Evolutionary conservation across 179 eudicot species (phyloP).

Genomic region (Camellia oleifera): DNA sequence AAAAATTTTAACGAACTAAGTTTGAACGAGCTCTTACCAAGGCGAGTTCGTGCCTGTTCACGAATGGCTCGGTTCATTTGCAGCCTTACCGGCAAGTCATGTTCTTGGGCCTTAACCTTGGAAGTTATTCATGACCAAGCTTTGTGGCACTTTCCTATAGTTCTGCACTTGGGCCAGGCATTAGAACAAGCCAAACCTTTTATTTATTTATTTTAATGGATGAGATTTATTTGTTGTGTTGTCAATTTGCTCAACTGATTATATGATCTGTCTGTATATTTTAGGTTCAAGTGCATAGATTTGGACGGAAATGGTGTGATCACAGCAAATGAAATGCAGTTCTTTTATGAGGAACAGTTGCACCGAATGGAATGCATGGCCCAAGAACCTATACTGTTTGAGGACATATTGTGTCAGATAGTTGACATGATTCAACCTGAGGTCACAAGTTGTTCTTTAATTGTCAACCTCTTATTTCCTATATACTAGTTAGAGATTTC

Average conservation of each 20-base stretch:
- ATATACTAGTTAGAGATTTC: background rate
- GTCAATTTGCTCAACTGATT: background rate
- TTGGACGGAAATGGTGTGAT: slow-evolving; percentile 87
- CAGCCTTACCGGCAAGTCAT: no score
- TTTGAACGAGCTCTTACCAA: no score
- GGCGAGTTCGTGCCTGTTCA: no score
- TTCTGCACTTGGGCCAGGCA: no score
- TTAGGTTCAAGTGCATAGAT: slow-evolving; percentile 96
- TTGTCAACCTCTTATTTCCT: background rate
- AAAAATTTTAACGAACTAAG: no score
- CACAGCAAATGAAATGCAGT: slow-evolving; percentile 86
- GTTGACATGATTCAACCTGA: slow-evolving; percentile 91
- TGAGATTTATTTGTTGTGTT: background rate
- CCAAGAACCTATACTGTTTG: slow-evolving; percentile 93
- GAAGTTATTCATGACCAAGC: no score
- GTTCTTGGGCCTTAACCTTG: no score
- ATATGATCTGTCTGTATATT: background rate
- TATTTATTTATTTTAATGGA: background rate
- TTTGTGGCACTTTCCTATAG: no score
- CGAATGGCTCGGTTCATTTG: no score
- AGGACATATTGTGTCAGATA: slow-evolving; percentile 92
- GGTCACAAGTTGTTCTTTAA: slow-evolving; percentile 31
- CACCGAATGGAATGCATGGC: slow-evolving; percentile 99
- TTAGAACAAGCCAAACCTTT: background rate
- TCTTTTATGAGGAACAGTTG: slow-evolving; percentile 92